Evolutionary conservation across 1,139 yeast genomes (phyloP).

Genomic region (Protomyces pachydermus): DNA sequence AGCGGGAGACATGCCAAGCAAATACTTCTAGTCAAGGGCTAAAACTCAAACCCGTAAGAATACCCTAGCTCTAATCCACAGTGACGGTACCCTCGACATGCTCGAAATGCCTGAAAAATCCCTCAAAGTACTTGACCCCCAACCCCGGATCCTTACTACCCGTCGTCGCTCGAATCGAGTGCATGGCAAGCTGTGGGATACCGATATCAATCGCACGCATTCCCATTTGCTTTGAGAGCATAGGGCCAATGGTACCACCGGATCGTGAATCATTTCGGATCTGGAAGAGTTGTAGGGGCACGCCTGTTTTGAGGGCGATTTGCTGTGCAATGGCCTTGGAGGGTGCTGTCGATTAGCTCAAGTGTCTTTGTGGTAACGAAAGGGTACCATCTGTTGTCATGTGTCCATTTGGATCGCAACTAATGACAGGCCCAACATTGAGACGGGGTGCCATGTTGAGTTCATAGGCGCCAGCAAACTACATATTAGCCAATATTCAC

Average conservation of each 20-base stretch:
- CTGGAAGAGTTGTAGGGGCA: constrained; percentile 55
- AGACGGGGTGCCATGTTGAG: constrained; percentile 72
- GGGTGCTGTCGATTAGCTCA: constrained; percentile 39
- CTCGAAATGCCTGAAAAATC: constrained; percentile 55
- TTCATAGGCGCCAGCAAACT: constrained; percentile 55
- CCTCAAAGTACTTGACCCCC: constrained; percentile 60
- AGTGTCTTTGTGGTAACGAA: neutral
- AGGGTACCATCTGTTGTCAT: constrained; percentile 62
- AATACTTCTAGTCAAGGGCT: too few species aligned
- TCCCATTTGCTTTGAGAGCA: constrained; percentile 79
- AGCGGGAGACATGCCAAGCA: too few species aligned
- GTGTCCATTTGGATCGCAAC: constrained; percentile 71
- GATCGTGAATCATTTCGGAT: constrained; percentile 85
- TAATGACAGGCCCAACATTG: constrained; percentile 65
- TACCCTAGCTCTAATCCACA: neutral
- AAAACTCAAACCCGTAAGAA: too few species aligned
- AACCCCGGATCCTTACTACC: constrained; percentile 74
- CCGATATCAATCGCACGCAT: constrained; percentile 85
- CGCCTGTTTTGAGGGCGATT: constrained; percentile 54
- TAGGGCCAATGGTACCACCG: constrained; percentile 90
- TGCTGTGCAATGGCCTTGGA: constrained; percentile 64
- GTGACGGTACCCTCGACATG: constrained; percentile 32
- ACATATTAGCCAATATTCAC: constrained; percentile 24
- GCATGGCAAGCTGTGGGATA: constrained; percentile 91
- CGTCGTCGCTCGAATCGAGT: constrained; percentile 88